Evolutionary conservation across 2,329 filamentous ascomycete genomes (phyloP).

Genomic region (Hymenoscyphus salicellus): DNA sequence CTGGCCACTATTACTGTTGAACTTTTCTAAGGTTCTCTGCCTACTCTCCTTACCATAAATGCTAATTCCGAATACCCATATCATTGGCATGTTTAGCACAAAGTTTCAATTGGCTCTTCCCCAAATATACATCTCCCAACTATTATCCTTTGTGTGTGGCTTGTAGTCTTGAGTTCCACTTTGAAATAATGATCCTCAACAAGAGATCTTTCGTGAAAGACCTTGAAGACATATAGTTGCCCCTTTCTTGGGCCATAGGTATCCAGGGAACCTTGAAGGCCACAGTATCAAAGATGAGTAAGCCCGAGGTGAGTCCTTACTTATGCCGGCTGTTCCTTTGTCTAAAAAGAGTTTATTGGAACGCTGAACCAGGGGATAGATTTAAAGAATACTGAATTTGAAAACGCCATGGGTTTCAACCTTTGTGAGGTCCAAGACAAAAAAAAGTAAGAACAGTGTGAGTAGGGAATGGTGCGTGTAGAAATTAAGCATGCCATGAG

Average conservation of each 20-base stretch:
- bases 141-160: neutral
- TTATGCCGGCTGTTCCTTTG: neutral
- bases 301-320: neutral
- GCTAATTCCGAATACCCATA: neutral
- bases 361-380: too few species aligned
- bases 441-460: too few species aligned
- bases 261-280: neutral
- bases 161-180: neutral
- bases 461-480: too few species aligned
- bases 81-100: neutral
- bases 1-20: neutral
- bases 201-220: neutral
- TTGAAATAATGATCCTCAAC: neutral
- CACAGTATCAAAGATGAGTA: neutral
- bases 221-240: neutral
- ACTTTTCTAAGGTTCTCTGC: neutral
- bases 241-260: neutral
- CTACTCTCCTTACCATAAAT: neutral
- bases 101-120: neutral
- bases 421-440: too few species aligned
- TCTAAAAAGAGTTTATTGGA: too few species aligned
- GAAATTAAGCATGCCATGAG: too few species aligned
- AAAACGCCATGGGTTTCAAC: too few species aligned
- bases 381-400: too few species aligned
- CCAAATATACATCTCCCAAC: too few species aligned